phyloP scores from a whole-genome alignment of 345 rosid genomes.

The Pseudoturritis turrita region DNA sequence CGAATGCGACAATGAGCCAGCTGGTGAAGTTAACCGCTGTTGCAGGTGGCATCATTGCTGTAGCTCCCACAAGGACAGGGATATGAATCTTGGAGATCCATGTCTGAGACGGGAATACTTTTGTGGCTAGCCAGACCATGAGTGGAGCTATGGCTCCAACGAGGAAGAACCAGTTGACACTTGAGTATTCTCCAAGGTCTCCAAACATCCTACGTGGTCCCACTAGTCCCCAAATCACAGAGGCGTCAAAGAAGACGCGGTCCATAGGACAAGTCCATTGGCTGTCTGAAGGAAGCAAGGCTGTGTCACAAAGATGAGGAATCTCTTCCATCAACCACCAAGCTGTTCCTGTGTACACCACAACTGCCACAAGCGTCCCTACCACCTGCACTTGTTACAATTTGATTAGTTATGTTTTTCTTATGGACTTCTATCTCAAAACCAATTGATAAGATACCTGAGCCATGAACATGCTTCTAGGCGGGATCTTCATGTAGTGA shows the following conservation, averaged over 20 bases:
- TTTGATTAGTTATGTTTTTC: neutral
- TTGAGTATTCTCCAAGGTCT: conserved; percentile 56
- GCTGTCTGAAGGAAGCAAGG: conserved; percentile 51
- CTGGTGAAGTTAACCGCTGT: conserved; percentile 67
- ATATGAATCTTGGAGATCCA: conserved; percentile 66
- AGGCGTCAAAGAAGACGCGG: conserved; percentile 63
- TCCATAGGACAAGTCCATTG: conserved; percentile 86
- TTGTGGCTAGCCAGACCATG: conserved; percentile 64
- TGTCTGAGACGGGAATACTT: conserved; percentile 46
- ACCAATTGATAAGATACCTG: conserved; percentile 33
- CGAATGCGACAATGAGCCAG: conserved; percentile 56
- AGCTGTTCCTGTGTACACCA: conserved; percentile 61
- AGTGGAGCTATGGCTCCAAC: conserved; percentile 71
- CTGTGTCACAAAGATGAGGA: conserved; percentile 66
- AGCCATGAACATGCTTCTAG: conserved; percentile 79
- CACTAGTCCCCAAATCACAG: conserved; percentile 84
- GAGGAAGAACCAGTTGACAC: conserved; percentile 69
- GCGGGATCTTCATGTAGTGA: conserved; percentile 94
- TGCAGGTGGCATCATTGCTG: conserved; percentile 83
- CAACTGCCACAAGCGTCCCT: conserved; percentile 57
- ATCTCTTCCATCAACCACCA: conserved; percentile 80
- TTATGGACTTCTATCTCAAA: neutral
- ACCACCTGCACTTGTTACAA: conserved; percentile 40
- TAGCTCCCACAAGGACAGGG: conserved; percentile 74
- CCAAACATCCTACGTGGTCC: conserved; percentile 86